These are phyloP conservation scores for Dioscorea cayenensis DNA, from an alignment of 116 monocot genomes.

Conservation along the genomic window DNA sequence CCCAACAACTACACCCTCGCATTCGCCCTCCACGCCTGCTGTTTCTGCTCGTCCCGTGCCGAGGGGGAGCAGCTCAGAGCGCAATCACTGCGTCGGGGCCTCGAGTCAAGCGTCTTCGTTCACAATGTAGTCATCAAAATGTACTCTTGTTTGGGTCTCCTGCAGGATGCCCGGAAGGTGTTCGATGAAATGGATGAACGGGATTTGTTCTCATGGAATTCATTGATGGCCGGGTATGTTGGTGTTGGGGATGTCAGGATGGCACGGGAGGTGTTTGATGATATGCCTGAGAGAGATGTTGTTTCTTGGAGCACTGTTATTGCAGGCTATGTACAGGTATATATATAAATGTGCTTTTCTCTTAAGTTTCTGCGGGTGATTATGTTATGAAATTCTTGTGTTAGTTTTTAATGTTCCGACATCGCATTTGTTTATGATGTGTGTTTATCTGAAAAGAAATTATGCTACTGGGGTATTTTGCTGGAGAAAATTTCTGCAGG, in stretches of 20 bases:
- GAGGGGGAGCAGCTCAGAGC: slow-evolving; percentile 26
- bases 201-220: slow-evolving; percentile 44
- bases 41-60: neutral
- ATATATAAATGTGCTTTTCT: neutral
- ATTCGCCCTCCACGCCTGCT: slow-evolving; percentile 19
- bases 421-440: too few species aligned
- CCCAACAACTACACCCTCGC: slow-evolving; percentile 48
- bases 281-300: slow-evolving; percentile 27
- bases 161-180: slow-evolving; percentile 20
- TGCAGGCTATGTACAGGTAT: slow-evolving; percentile 36
- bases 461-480: too few species aligned
- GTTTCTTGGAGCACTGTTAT: slow-evolving; percentile 34
- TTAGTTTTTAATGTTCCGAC: too few species aligned
- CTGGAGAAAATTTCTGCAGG: neutral
- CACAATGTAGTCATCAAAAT: slow-evolving; percentile 26
- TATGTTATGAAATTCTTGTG: too few species aligned
- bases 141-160: slow-evolving; percentile 17
- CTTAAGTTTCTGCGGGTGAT: too few species aligned
- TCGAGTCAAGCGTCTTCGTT: slow-evolving; percentile 27
- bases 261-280: slow-evolving; percentile 22
- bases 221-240: slow-evolving; percentile 16
- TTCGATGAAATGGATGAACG: slow-evolving; percentile 15
- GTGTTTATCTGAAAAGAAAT: too few species aligned
- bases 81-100: slow-evolving; percentile 21
- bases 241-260: slow-evolving; percentile 9